phyloP scores from a whole-genome alignment of 306 rosid genomes.

The Morella rubra region DNA sequence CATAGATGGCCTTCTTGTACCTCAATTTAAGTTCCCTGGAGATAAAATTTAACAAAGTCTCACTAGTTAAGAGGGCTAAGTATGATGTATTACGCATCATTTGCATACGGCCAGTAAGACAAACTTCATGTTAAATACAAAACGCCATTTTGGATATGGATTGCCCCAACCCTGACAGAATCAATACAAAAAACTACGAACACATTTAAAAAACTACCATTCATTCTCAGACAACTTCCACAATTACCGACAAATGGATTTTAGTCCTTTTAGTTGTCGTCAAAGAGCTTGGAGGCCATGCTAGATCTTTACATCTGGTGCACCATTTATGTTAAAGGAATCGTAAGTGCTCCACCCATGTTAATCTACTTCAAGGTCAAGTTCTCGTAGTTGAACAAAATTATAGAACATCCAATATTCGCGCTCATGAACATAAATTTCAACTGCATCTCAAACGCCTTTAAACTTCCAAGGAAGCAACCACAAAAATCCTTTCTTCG shows the following conservation, averaged over 20 bases:
- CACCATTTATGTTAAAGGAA: neutral
- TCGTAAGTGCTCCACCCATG: too few species aligned
- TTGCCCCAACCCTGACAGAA: neutral
- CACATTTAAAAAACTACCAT: neutral
- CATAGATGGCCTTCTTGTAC: neutral
- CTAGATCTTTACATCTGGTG: neutral
- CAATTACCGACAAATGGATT: neutral
- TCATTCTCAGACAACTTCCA: neutral
- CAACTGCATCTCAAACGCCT: neutral
- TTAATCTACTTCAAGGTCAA: conserved; percentile 8
- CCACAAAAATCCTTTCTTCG: neutral
- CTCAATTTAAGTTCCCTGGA: neutral
- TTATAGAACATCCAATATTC: neutral
- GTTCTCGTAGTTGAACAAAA: neutral
- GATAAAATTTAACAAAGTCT: neutral
- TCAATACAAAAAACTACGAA: neutral
- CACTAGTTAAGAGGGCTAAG: neutral
- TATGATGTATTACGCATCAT: neutral
- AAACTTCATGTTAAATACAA: neutral
- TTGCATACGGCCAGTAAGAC: neutral
- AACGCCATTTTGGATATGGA: neutral
- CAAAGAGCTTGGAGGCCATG: neutral
- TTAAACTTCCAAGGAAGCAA: neutral
- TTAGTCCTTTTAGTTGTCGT: neutral
- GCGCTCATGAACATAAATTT: neutral